A percentile compares a stretch with the other conserved stretches of the same genome.
phyloP scores from a whole-genome alignment of 2,329 filamentous ascomycete species.

The Juglanconis juglandina region DNA sequence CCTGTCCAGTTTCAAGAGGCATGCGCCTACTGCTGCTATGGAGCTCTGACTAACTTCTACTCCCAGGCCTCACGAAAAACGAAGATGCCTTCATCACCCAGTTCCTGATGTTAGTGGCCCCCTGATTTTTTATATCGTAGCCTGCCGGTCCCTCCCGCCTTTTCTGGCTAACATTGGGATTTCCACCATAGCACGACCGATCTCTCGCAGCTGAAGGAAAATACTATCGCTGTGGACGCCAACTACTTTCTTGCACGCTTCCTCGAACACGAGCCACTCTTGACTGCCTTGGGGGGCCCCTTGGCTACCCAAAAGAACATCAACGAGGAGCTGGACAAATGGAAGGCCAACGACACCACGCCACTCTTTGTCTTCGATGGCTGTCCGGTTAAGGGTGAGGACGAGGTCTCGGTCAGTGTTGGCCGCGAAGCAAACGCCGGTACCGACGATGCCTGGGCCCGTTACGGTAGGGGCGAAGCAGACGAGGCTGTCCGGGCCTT shows the following conservation, averaged over 20 bases:
- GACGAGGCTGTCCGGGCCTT: conserved; percentile 82
- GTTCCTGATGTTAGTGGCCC: not conserved
- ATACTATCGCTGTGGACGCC: conserved; percentile 80
- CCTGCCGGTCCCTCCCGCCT: not conserved
- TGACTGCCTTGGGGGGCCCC: conserved; percentile 84
- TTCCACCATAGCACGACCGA: conserved; percentile 49
- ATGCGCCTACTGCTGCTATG: not conserved
- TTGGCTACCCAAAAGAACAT: conserved; percentile 76
- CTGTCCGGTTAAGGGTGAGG: conserved; percentile 72
- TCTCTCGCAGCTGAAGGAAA: conserved; percentile 69
- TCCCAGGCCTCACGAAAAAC: conserved; percentile 9
- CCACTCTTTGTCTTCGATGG: conserved; percentile 92
- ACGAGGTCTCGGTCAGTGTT: conserved; percentile 64
- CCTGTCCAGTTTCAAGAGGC: not conserved
- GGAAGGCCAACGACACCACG: conserved; percentile 67
- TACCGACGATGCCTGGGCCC: conserved; percentile 77
- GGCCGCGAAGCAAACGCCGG: conserved; percentile 64
- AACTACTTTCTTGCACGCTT: conserved; percentile 82
- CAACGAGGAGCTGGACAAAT: conserved; percentile 69
- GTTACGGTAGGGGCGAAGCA: conserved; percentile 79
- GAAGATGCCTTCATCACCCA: conserved; percentile 18
- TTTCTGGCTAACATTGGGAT: not conserved
- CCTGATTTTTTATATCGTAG: not conserved
- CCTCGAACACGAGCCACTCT: conserved; percentile 81
- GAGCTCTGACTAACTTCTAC: not conserved